Conservation (phyloP, 169 alveolate genomes). For the Cytauxzoon felis region DNA sequence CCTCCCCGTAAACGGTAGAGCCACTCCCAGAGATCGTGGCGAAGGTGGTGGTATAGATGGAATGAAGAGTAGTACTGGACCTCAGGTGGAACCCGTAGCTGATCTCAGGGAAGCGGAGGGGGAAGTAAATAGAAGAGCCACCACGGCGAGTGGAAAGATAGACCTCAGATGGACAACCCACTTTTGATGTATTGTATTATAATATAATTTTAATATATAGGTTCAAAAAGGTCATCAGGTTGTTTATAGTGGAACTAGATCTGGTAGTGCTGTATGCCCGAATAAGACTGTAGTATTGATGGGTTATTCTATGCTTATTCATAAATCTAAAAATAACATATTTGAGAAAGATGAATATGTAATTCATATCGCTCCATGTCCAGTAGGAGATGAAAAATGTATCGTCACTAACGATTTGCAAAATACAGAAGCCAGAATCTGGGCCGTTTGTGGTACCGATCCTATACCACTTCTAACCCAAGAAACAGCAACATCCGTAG, state of each 20-base stretch:
- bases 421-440: slow-evolving; percentile 68
- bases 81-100: too few species aligned
- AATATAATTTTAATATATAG: background rate
- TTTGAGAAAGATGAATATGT: slow-evolving; percentile 34
- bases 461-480: slow-evolving; percentile 70
- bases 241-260: slow-evolving; percentile 71
- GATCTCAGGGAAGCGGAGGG: too few species aligned
- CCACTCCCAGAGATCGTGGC: too few species aligned
- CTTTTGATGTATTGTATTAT: too few species aligned
- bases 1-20: too few species aligned
- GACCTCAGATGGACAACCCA: too few species aligned
- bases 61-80: too few species aligned
- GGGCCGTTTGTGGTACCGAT: slow-evolving; percentile 71
- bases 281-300: slow-evolving; percentile 64
- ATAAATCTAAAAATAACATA: slow-evolving; percentile 7
- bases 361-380: slow-evolving; percentile 55
- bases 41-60: too few species aligned
- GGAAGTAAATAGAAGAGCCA: too few species aligned
- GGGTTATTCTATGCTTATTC: slow-evolving; percentile 71
- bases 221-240: slow-evolving; percentile 49
- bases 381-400: slow-evolving; percentile 76
- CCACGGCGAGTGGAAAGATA: too few species aligned
- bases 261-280: slow-evolving; percentile 81
- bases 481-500: slow-evolving; percentile 25
- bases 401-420: slow-evolving; percentile 53